Percentiles rank a stretch among this genome's conserved stretches.
phyloP scores from a whole-genome alignment of 2,329 filamentous ascomycete genomes.

The Phialophora expanda region DNA sequence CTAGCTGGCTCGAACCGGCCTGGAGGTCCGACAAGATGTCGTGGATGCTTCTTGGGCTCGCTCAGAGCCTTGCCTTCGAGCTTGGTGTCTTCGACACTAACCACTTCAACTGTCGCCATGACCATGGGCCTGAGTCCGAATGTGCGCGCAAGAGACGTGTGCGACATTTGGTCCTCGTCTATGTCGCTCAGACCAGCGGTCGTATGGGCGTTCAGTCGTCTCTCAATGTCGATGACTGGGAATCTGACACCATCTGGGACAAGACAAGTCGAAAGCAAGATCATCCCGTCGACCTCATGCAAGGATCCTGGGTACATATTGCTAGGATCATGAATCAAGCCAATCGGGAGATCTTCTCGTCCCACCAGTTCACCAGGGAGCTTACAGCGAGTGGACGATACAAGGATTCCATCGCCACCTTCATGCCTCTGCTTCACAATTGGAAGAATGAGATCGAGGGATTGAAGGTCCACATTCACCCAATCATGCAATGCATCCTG shows the following conservation, averaged over 20 bases:
- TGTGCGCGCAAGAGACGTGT: slow-evolving; percentile 83
- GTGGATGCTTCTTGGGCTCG: slow-evolving; percentile 64
- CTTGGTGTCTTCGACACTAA: slow-evolving; percentile 88
- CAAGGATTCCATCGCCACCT: slow-evolving; percentile 77
- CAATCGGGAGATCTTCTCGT: slow-evolving; percentile 86
- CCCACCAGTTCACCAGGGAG: slow-evolving; percentile 82
- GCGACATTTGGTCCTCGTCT: slow-evolving; percentile 84
- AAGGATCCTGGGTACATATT: slow-evolving; percentile 91
- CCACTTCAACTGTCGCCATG: slow-evolving; percentile 56
- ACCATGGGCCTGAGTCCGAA: slow-evolving; percentile 61
- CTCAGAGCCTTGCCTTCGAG: slow-evolving; percentile 65
- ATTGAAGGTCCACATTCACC: slow-evolving; percentile 52
- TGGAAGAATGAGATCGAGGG: slow-evolving; percentile 84
- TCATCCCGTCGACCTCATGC: slow-evolving; percentile 61
- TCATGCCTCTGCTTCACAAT: slow-evolving; percentile 75
- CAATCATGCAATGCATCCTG: slow-evolving; percentile 72
- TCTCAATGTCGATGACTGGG: slow-evolving; percentile 64
- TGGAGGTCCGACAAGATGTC: slow-evolving; percentile 74
- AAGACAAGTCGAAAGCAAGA: slow-evolving; percentile 35
- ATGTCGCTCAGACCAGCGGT: slow-evolving; percentile 91
- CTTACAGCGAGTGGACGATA: slow-evolving; percentile 88
- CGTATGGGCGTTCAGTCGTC: slow-evolving; percentile 91
- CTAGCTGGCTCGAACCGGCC: slow-evolving; percentile 94
- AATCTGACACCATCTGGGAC: slow-evolving; percentile 36
- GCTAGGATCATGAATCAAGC: slow-evolving; percentile 90